Conservation (phyloP, 805 yeast species). For the Suhomyces prunicola region DNA sequence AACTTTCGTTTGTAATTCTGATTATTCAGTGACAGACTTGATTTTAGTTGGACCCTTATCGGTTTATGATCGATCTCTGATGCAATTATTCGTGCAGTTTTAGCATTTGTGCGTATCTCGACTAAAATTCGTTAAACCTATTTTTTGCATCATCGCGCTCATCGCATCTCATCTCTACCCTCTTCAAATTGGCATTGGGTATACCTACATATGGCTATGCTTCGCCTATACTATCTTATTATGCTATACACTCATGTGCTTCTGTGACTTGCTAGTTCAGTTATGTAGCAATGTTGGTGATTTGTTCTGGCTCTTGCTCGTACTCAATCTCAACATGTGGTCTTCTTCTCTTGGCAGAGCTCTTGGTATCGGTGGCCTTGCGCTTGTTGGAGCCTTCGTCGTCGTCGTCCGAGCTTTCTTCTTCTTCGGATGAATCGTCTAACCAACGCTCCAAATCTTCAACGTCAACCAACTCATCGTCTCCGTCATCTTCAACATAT, state of each 20-base stretch:
- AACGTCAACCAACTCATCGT: conserved; percentile 84
- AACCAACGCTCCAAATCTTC: conserved; percentile 93
- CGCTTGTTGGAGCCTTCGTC: conserved; percentile 29
- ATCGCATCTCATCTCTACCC: neutral
- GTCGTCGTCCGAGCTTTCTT: conserved; percentile 27
- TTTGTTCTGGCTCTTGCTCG: conserved; percentile 59
- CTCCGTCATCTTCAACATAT: conserved; percentile 87
- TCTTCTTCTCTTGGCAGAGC: conserved; percentile 53
- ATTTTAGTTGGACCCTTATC: neutral
- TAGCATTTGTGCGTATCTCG: neutral
- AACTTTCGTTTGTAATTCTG: too few relatives aligned
- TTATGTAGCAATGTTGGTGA: conserved; percentile 31
- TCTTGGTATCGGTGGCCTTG: conserved; percentile 30
- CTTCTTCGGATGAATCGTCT: conserved; percentile 42
- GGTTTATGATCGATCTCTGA: neutral
- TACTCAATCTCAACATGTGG: conserved; percentile 80
- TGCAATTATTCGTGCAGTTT: neutral
- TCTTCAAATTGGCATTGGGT: neutral
- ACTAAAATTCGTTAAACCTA: too few relatives aligned
- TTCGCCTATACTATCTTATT: neutral
- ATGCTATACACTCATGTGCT: neutral
- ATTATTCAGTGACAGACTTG: too few relatives aligned
- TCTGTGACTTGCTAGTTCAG: neutral
- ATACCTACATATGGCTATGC: neutral
- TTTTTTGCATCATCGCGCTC: neutral